phyloP scores from a whole-genome alignment of 1,284 basidiomycete species.

The Cutaneotrichosporon sp. region DNA sequence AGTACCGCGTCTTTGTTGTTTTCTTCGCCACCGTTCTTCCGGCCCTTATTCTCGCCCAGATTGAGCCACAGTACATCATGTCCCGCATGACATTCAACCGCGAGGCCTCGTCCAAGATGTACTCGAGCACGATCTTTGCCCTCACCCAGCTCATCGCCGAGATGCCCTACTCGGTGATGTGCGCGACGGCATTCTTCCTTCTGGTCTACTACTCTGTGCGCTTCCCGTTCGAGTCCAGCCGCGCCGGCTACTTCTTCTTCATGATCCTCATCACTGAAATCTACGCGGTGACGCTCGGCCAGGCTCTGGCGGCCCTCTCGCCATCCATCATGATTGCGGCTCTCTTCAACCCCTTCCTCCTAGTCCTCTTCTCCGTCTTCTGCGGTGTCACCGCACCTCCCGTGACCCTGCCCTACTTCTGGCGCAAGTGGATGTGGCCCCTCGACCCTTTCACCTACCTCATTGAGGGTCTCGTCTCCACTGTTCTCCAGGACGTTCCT shows the following conservation, averaged over 20 bases:
- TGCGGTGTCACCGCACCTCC: constrained; percentile 76
- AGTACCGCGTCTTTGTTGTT: constrained; percentile 73
- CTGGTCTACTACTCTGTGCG: constrained; percentile 51
- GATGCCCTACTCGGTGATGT: constrained; percentile 63
- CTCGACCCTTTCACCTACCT: constrained; percentile 58
- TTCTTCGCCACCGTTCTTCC: constrained; percentile 53
- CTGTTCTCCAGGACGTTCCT: constrained; percentile 70
- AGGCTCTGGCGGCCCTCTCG: constrained; percentile 68
- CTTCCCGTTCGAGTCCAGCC: constrained; percentile 36
- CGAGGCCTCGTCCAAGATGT: constrained; percentile 59
- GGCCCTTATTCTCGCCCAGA: constrained; percentile 53
- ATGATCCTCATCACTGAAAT: constrained; percentile 73
- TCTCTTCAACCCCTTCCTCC: constrained; percentile 75
- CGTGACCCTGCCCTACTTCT: constrained; percentile 64
- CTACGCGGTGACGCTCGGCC: constrained; percentile 74
- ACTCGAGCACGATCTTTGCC: constrained; percentile 63
- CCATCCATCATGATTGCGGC: constrained; percentile 65
- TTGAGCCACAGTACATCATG: constrained; percentile 82
- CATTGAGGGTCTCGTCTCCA: constrained; percentile 68
- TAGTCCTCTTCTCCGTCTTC: constrained; percentile 67
- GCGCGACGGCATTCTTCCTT: constrained; percentile 73
- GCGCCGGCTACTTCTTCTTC: constrained; percentile 53
- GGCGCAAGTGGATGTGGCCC: constrained; percentile 60
- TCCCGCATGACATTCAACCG: constrained; percentile 62
- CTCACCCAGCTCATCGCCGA: constrained; percentile 78